phyloP scores from a whole-genome alignment of 495 filamentous ascomycete genomes.

The Hypomontagnella monticulosa region DNA sequence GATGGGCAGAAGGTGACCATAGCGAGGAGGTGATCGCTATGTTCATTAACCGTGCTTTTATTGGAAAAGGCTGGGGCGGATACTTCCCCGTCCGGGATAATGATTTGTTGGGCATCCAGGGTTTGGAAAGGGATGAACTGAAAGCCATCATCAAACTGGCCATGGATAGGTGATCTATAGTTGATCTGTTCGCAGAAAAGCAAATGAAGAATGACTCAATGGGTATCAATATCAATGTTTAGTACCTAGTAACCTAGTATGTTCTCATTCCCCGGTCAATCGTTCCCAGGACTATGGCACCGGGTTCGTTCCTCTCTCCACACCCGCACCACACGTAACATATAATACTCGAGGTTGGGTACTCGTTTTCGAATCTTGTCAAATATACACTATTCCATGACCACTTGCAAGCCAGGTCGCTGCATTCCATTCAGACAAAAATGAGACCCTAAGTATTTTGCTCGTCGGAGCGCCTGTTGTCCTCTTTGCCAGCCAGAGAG shows the following conservation, averaged over 20 bases:
- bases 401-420: background rate
- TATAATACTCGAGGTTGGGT: conserved; percentile 17
- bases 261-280: background rate
- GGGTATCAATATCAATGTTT: conserved; percentile 13
- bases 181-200: background rate
- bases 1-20: conserved; percentile 41
- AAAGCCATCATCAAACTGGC: conserved; percentile 37
- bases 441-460: conserved; percentile 15
- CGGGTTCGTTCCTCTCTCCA: conserved; percentile 6
- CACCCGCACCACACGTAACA: background rate
- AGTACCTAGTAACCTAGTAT: conserved; percentile 17
- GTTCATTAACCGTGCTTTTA: conserved; percentile 42
- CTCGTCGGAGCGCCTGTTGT: conserved; percentile 32
- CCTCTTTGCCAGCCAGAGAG: conserved; percentile 28
- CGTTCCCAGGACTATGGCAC: conserved; percentile 26
- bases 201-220: conserved; percentile 22
- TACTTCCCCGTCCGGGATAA: conserved; percentile 40
- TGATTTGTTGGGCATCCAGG: conserved; percentile 38
- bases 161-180: conserved; percentile 26
- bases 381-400: conserved; percentile 22
- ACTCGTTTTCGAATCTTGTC: conserved; percentile 4
- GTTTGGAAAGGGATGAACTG: conserved; percentile 31
- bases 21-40: conserved; percentile 43
- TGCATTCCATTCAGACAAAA: conserved; percentile 17
- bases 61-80: conserved; percentile 40